Base-by-base conservation (phyloP, 768 basidiomycete genomes). In the Candolleomyces eurysporus region DNA sequence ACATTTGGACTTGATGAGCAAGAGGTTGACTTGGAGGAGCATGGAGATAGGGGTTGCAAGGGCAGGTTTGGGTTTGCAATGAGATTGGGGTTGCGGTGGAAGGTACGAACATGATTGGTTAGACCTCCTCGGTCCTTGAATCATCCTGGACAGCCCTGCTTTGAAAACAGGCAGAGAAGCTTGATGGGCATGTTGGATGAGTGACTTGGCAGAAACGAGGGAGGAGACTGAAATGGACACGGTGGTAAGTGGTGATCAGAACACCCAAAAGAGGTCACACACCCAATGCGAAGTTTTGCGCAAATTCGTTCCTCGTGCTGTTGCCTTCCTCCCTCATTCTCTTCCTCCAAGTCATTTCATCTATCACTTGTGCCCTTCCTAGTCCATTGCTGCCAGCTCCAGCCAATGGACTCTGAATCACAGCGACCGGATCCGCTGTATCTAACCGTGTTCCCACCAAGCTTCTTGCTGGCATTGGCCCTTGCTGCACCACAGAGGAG, bases 41-140 rank as follows among this genome's bases (percentile, higher is more conserved):
- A 17, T 8, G 42, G 9, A 9, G 8, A 9, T 8, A 43, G 42
- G 17, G n/a, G n/a, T n/a, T n/a, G n/a, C n/a, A n/a, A n/a, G 42
- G 17, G 17, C 16, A 5, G 22, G 19, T 40, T 19, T n/a, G n/a
- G n/a, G n/a, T n/a, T 22, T 16, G 16, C 14, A 22, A 57, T 40
- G 21, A 58, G 13, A 48, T 58, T 58, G 10, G 57, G 43, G 21
- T 58, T 58, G 45, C 45, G 48, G 45, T 58, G 57, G 21, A 17
- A 17, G 2, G 45, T 58, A 6, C 57, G 57, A 16, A 58, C 13
- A 21, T 58, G 57, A 26, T 58, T 58, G 2, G 57, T 58, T 2
- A 46, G 48, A 22, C 3, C 43, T n/a, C 45, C 14, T 4, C 26
- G 57, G 22, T 26, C 7, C 45, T 58, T 58, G 43, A 48, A 58